Evolutionary conservation across 257 asterid genomes (phyloP), one percentile per base, ranked within the genome.

Genomic region (Knoxia roxburghii): DNA sequence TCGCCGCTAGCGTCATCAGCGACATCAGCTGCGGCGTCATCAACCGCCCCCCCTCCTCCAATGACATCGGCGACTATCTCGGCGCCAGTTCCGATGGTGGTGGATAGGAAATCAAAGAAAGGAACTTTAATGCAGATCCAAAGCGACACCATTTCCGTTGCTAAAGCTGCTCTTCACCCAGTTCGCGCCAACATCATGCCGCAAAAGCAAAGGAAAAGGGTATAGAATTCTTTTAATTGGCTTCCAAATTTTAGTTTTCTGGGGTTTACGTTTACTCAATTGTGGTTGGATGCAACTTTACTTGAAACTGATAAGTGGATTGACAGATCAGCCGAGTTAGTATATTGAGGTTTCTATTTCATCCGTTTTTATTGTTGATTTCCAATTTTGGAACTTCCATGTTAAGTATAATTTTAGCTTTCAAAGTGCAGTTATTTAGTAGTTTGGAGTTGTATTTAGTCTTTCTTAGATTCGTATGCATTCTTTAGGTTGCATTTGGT

Each of bases 91-190:
- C 96, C 94, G 15, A 68, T 79, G 70, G 74, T 59, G 75, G 82
- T 69, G 61, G 99, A 94, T 78, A 87, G 87, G 87, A 94, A 73
- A 86, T 80, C 96, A 56, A 94, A 84, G 93, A 94, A 73, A 81
- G 95, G 89, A 75, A 87, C 94, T 63, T 78, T 94, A 49, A 76
- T 94, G 96, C 97, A 94, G 92, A 90, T 94, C 95, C 99, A 90
- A 77, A 90, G 95, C 68, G 97, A 90, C 80, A 94, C 96, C 50
- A 83, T 88, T 61, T 85, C 97, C 49, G 99, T 89, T 72, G 96
- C 96, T 6, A 94, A 90, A 75, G 96, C 96, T 56, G 96, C 92
- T 83, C 88, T 71, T 32, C 52, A 71, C 53, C 75, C 75, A 7
- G 77, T 72, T 40, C 62, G 95, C 32, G 83, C 86, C 54, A 89